A percentile compares a stretch with the other conserved stretches of the same genome.
phyloP scores from a whole-genome alignment of 306 rosid species.

The Acmispon strigosus region DNA sequence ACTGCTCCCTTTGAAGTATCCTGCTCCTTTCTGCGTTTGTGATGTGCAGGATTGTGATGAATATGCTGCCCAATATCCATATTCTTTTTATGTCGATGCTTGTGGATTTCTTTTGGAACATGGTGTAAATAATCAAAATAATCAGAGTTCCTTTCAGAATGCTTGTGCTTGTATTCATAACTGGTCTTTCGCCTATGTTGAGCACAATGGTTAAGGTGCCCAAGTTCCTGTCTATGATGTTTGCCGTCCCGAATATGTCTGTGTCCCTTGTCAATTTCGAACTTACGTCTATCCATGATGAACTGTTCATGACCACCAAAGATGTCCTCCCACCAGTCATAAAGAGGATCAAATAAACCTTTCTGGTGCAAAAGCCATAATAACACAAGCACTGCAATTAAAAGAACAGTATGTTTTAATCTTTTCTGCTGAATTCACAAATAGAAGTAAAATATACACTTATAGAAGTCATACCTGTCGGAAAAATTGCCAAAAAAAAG shows the following conservation, averaged over 20 bases:
- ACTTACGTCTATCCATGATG: slow-evolving; percentile 16
- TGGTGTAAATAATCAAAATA: slow-evolving; percentile 40
- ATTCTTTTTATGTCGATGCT: slow-evolving; percentile 42
- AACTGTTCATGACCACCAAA: slow-evolving; percentile 31
- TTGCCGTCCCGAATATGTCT: slow-evolving; percentile 21
- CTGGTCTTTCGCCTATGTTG: slow-evolving; percentile 36
- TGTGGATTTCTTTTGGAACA: slow-evolving; percentile 46
- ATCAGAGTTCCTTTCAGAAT: slow-evolving; percentile 37
- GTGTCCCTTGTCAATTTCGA: slow-evolving; percentile 22
- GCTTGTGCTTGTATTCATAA: slow-evolving; percentile 43
- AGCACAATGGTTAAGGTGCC: slow-evolving; percentile 33
- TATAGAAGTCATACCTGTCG: slow-evolving; percentile 47
- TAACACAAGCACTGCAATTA: slow-evolving; percentile 57
- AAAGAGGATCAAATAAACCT: slow-evolving; percentile 86
- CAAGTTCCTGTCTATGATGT: slow-evolving; percentile 31
- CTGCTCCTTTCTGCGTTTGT: slow-evolving; percentile 28
- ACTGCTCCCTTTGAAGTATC: slow-evolving; percentile 22
- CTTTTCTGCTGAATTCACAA: background rate
- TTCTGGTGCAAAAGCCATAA: slow-evolving; percentile 80
- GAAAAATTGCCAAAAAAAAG: slow-evolving; percentile 65
- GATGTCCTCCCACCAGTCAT: slow-evolving; percentile 83
- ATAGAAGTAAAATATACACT: background rate
- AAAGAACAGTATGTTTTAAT: slow-evolving; percentile 14
- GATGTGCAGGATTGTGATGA: slow-evolving; percentile 32
- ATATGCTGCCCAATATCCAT: slow-evolving; percentile 18